phyloP scores from a whole-genome alignment of 768 basidiomycete species.

The Suillus decipiens region DNA sequence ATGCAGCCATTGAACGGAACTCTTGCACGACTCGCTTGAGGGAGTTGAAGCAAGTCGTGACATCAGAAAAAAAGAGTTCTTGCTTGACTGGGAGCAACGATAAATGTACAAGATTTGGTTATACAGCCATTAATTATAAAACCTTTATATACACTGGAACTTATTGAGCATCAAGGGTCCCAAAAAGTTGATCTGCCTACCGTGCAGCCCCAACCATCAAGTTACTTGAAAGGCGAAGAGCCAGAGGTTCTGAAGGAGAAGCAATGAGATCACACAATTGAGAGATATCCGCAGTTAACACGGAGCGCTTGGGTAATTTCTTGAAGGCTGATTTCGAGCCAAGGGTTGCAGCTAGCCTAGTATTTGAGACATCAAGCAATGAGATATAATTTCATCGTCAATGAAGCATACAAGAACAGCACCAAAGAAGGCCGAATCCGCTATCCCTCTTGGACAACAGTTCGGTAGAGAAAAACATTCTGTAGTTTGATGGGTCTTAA shows the following conservation, averaged over 20 bases:
- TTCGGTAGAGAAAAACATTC: conserved; percentile 88
- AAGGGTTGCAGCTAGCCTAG: conserved; percentile 88
- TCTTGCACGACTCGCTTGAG: conserved; percentile 81
- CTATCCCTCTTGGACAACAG: conserved; percentile 80
- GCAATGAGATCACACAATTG: conserved; percentile 81
- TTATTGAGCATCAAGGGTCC: conserved; percentile 7
- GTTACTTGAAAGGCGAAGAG: conserved; percentile 84
- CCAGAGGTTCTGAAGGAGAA: conserved; percentile 83
- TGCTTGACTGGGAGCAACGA: conserved; percentile 62
- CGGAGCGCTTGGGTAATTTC: conserved; percentile 79
- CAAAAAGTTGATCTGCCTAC: conserved; percentile 41
- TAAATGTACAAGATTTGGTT: not conserved
- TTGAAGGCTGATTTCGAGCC: conserved; percentile 87
- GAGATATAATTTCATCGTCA: not conserved
- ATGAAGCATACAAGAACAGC: conserved; percentile 13
- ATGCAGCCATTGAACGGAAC: conserved; percentile 45
- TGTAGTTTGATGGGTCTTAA: not conserved
- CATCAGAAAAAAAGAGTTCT: conserved; percentile 80
- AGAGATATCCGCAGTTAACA: conserved; percentile 82
- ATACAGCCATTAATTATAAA: not conserved
- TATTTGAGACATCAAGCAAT: conserved; percentile 1
- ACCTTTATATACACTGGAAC: conserved; percentile 52
- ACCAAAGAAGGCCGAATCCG: conserved; percentile 91
- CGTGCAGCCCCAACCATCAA: conserved; percentile 88
- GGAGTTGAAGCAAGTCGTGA: conserved; percentile 72